Percentiles rank a stretch among this genome's conserved stretches.
Evolutionary conservation across 495 filamentous ascomycete species (phyloP).

Genomic region (Tuber borchii): DNA sequence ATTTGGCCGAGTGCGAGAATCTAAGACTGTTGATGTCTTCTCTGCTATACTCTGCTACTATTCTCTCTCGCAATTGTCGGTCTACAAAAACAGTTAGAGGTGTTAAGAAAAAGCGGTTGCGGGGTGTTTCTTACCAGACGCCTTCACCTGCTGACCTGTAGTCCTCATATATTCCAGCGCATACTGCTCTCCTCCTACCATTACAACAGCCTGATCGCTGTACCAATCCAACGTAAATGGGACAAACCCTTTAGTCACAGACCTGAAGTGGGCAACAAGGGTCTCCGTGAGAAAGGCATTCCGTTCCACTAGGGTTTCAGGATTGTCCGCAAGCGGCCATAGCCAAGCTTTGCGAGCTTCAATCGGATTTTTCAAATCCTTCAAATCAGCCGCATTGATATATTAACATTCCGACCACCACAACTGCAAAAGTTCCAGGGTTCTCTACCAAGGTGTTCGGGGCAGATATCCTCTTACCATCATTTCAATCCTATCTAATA

Average conservation of each 20-base stretch:
- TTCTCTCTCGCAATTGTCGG: conserved; percentile 16
- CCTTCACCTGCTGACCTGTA: conserved; percentile 25
- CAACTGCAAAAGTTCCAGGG: neutral
- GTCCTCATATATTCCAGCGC: conserved; percentile 37
- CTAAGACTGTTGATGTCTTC: conserved; percentile 29
- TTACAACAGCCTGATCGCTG: conserved; percentile 28
- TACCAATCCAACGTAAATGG: conserved; percentile 40
- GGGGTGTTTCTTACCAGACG: conserved; percentile 16
- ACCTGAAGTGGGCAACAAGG: conserved; percentile 39
- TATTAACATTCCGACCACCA: neutral
- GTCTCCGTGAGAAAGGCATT: conserved; percentile 34
- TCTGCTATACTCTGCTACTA: conserved; percentile 12
- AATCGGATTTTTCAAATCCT: conserved; percentile 25
- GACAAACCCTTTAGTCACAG: conserved; percentile 37
- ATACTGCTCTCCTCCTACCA: conserved; percentile 34
- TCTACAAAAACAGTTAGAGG: conserved; percentile 15
- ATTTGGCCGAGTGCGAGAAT: conserved; percentile 22
- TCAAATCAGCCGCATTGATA: neutral
- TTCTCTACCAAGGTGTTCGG: neutral
- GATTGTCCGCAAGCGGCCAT: conserved; percentile 34
- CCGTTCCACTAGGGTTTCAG: conserved; percentile 24
- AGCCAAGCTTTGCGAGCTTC: conserved; percentile 24
- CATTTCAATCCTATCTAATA: conserved; percentile 24
- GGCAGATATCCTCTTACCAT: conserved; percentile 20
- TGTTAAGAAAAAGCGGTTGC: neutral